phyloP scores from a whole-genome alignment of 75 land plant species.

The Cryptomeria japonica region DNA sequence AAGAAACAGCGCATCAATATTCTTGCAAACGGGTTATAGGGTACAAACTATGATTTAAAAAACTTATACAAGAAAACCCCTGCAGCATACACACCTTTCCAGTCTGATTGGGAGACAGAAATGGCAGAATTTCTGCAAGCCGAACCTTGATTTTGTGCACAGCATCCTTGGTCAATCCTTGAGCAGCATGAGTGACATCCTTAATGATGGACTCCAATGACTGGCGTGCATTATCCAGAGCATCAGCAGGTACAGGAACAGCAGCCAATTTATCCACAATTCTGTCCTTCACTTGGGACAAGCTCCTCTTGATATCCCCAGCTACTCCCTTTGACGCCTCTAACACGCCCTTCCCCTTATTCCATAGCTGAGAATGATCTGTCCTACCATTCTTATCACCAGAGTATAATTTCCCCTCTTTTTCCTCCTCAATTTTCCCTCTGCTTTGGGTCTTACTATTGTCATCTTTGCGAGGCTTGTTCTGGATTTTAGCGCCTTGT shows the following conservation, averaged over 20 bases:
- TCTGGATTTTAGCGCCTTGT: not conserved
- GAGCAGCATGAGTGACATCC: conserved; percentile 5
- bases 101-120: not conserved
- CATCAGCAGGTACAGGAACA: conserved; percentile 5
- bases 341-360: not conserved
- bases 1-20: too few species aligned
- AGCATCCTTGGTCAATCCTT: conserved; percentile 7
- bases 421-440: not conserved
- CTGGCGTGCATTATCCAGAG: conserved; percentile 7
- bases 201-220: conserved; percentile 10
- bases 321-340: conserved; percentile 7
- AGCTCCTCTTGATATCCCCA: conserved; percentile 2
- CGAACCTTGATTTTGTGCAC: not conserved
- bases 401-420: conserved; percentile 3
- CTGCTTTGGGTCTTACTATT: not conserved
- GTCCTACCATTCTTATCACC: not conserved
- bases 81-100: not conserved
- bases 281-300: conserved; percentile 11
- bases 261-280: conserved; percentile 6
- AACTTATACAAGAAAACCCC: too few species aligned
- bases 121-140: not conserved
- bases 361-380: conserved; percentile 6
- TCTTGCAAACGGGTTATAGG: too few species aligned
- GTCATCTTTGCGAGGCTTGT: not conserved
- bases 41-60: too few species aligned